Evolutionary conservation across 2,329 filamentous ascomycete species (phyloP).

Genomic region (Neocucurbitaria cava): DNA sequence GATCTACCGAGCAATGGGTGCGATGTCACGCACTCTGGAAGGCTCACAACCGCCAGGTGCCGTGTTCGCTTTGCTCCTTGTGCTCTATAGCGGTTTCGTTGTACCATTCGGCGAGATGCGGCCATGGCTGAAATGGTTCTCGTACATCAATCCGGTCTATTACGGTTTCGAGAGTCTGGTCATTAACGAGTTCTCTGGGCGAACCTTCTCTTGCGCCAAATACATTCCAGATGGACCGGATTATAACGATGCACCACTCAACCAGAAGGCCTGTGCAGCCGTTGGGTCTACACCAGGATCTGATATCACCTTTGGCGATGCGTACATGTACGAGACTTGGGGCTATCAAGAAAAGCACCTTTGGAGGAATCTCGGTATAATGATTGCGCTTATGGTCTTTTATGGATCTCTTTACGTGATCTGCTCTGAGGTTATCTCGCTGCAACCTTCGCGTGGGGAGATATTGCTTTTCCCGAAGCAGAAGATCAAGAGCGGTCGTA

Average conservation of each 20-base stretch:
- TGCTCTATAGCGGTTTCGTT: slow-evolving; percentile 63
- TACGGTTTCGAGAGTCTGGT: slow-evolving; percentile 80
- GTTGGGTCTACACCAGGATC: slow-evolving; percentile 34
- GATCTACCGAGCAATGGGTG: slow-evolving; percentile 52
- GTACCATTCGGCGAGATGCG: slow-evolving; percentile 67
- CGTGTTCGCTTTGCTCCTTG: neutral
- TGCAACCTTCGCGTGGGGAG: slow-evolving; percentile 54
- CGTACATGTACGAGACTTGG: slow-evolving; percentile 20
- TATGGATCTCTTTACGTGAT: slow-evolving; percentile 42
- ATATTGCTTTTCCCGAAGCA: slow-evolving; percentile 46
- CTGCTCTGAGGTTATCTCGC: slow-evolving; percentile 48
- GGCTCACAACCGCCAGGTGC: slow-evolving; percentile 41
- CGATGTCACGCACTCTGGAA: slow-evolving; percentile 69
- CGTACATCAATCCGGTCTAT: slow-evolving; percentile 75
- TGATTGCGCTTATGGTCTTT: slow-evolving; percentile 47
- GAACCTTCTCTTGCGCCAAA: slow-evolving; percentile 56
- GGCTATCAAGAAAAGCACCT: slow-evolving; percentile 14
- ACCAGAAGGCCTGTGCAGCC: slow-evolving; percentile 35
- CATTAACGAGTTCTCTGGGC: slow-evolving; percentile 67
- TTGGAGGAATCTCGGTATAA: slow-evolving; percentile 47
- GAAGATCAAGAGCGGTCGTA: neutral
- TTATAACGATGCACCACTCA: slow-evolving; percentile 24
- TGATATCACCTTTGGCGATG: slow-evolving; percentile 38
- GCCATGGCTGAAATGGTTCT: slow-evolving; percentile 79
- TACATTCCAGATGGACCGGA: slow-evolving; percentile 27